Percentiles rank a stretch among this genome's conserved stretches.
phyloP scores from a whole-genome alignment of 495 filamentous ascomycete genomes.

The Neurospora sp. region DNA sequence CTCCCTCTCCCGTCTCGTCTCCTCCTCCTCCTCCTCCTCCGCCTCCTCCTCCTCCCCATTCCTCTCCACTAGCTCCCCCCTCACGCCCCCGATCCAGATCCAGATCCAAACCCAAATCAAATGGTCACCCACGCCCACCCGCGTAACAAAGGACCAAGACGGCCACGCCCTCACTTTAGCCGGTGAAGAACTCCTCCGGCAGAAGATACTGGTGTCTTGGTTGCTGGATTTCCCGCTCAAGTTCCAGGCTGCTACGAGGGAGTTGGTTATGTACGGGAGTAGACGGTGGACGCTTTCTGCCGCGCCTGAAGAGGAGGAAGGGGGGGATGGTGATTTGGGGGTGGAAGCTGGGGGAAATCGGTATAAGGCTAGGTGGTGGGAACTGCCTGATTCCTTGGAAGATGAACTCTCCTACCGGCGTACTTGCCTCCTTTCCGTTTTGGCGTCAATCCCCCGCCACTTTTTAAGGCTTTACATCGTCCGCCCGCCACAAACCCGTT shows the following conservation, averaged over 20 bases:
- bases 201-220: conserved; percentile 53
- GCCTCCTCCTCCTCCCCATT: neutral
- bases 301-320: too few relatives aligned
- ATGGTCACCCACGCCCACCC: conserved; percentile 33
- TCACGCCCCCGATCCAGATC: neutral
- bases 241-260: conserved; percentile 42
- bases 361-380: too few relatives aligned
- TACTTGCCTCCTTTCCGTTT: conserved; percentile 58
- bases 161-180: conserved; percentile 17
- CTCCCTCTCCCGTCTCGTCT: conserved; percentile 34
- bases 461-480: conserved; percentile 62
- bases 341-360: too few relatives aligned
- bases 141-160: conserved; percentile 31
- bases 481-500: conserved; percentile 13
- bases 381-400: conserved; percentile 65
- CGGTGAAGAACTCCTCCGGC: conserved; percentile 47
- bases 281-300: conserved; percentile 42
- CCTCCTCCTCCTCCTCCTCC: conserved; percentile 6
- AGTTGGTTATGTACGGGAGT: conserved; percentile 59
- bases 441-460: conserved; percentile 65
- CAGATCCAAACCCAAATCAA: conserved; percentile 23
- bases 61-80: too few relatives aligned
- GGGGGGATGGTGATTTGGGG: too few relatives aligned
- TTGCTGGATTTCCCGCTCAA: conserved; percentile 45
- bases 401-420: conserved; percentile 60